These are phyloP conservation scores for Paraphoma chrysanthemicola DNA, from an alignment of 2,329 filamentous ascomycete species.

Conservation along the genomic window DNA sequence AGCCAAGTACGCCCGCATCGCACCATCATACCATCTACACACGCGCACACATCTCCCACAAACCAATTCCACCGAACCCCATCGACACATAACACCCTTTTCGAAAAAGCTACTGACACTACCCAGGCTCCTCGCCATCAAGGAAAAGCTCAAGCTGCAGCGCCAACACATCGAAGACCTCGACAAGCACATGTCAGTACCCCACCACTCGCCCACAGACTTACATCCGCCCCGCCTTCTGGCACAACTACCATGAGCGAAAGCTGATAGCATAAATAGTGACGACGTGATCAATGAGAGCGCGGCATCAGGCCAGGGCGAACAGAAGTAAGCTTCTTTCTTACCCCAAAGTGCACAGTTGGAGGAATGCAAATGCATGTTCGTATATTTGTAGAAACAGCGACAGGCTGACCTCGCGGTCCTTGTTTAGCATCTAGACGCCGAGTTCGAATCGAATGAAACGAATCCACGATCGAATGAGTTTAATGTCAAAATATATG, in stretches of 20 bases:
- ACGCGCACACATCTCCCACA: background rate
- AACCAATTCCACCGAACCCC: background rate
- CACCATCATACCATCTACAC: background rate
- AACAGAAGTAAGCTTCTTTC: slow-evolving; percentile 51
- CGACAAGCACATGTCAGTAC: slow-evolving; percentile 80
- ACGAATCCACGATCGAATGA: background rate
- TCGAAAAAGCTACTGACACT: slow-evolving; percentile 17
- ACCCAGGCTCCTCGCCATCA: slow-evolving; percentile 72
- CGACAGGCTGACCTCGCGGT: slow-evolving; percentile 23
- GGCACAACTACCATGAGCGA: background rate
- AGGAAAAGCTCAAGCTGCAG: slow-evolving; percentile 74
- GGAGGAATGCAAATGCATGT: slow-evolving; percentile 6
- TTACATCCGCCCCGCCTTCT: background rate
- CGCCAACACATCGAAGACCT: slow-evolving; percentile 84
- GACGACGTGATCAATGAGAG: slow-evolving; percentile 78
- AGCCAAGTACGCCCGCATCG: slow-evolving; percentile 68
- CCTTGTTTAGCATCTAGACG: slow-evolving; percentile 16
- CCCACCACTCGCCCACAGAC: background rate
- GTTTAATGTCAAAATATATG: background rate
- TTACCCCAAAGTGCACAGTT: slow-evolving; percentile 11
- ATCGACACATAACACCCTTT: background rate
- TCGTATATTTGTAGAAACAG: slow-evolving; percentile 7
- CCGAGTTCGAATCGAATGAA: background rate
- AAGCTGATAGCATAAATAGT: slow-evolving; percentile 53
- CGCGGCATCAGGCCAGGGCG: slow-evolving; percentile 69